Percentiles rank a stretch among this genome's conserved stretches.
Conservation (phyloP, 2,329 filamentous ascomycete genomes). For the Mycocentrospora acerina region DNA sequence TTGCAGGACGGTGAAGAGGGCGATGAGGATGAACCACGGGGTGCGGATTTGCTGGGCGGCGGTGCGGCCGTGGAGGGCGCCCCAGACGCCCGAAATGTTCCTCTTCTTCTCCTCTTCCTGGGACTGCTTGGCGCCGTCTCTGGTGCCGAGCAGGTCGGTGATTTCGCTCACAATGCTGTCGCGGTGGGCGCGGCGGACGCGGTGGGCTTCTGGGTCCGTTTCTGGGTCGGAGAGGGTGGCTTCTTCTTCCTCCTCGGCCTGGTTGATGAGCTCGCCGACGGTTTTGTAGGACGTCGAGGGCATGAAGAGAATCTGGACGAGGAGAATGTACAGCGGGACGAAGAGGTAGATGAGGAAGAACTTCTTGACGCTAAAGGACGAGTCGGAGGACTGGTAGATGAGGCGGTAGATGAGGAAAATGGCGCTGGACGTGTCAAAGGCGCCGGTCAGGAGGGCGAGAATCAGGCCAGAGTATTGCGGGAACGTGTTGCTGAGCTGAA, state of each 20-base stretch:
- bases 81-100: slow-evolving; percentile 77
- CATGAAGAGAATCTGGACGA: slow-evolving; percentile 51
- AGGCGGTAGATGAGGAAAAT: slow-evolving; percentile 52
- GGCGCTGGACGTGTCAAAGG: slow-evolving; percentile 53
- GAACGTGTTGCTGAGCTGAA: slow-evolving; percentile 55
- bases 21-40: slow-evolving; percentile 84
- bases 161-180: slow-evolving; percentile 70
- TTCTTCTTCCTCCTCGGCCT: slow-evolving; percentile 58
- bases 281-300: slow-evolving; percentile 52
- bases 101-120: slow-evolving; percentile 69
- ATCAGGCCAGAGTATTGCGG: slow-evolving; percentile 53
- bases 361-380: slow-evolving; percentile 47
- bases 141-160: slow-evolving; percentile 69
- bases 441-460: slow-evolving; percentile 53
- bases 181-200: slow-evolving; percentile 60
- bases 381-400: slow-evolving; percentile 47
- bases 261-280: slow-evolving; percentile 75
- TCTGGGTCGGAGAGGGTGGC: slow-evolving; percentile 57
- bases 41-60: slow-evolving; percentile 73
- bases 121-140: slow-evolving; percentile 63
- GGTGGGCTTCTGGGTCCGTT: slow-evolving; percentile 50
- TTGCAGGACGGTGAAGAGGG: slow-evolving; percentile 69
- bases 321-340: slow-evolving; percentile 49
- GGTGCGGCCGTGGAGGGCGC: slow-evolving; percentile 73
- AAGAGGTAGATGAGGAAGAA: slow-evolving; percentile 54